Conservation (phyloP, 192 early-diverging fungal species). For the Podila horticola region DNA sequence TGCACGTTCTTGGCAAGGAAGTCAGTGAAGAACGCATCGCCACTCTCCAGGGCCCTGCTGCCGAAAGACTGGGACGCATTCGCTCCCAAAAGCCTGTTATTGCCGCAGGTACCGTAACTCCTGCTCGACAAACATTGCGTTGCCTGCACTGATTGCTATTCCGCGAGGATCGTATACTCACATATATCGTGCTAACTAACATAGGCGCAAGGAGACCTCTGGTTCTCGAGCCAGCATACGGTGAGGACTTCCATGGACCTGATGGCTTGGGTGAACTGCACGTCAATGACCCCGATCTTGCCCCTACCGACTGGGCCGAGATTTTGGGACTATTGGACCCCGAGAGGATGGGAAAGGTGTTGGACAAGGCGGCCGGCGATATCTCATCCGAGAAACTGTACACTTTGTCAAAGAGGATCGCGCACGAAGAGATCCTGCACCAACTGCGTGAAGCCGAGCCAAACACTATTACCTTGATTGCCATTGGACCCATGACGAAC, state of each 20-base stretch:
- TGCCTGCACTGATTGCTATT: too few relatives aligned
- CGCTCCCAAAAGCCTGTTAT: conserved; percentile 39
- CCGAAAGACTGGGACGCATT: conserved; percentile 28
- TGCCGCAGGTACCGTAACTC: conserved; percentile 45
- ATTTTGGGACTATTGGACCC: conserved; percentile 31
- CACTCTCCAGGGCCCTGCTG: conserved; percentile 9
- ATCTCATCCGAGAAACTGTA: conserved; percentile 25
- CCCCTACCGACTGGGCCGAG: conserved; percentile 40
- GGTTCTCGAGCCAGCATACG: conserved; percentile 28
- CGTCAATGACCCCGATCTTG: conserved; percentile 36
- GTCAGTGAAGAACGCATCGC: conserved; percentile 21
- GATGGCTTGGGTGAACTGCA: conserved; percentile 59
- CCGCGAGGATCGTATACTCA: not conserved
- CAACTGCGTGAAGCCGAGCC: conserved; percentile 55
- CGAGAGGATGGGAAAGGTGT: conserved; percentile 21
- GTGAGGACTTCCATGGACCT: conserved; percentile 59
- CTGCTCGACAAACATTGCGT: not conserved
- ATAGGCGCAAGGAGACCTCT: conserved; percentile 51
- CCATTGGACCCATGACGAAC: conserved; percentile 62
- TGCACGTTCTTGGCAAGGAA: conserved; percentile 54
- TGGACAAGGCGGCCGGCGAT: conserved; percentile 23
- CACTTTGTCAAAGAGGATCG: conserved; percentile 41
- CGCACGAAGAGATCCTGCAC: conserved; percentile 56
- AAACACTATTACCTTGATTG: conserved; percentile 56
- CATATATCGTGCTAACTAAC: not conserved